These are phyloP conservation scores for Stenogyne calaminthoides DNA, from an alignment of 305 asterid genomes.

Conservation along the genomic window DNA sequence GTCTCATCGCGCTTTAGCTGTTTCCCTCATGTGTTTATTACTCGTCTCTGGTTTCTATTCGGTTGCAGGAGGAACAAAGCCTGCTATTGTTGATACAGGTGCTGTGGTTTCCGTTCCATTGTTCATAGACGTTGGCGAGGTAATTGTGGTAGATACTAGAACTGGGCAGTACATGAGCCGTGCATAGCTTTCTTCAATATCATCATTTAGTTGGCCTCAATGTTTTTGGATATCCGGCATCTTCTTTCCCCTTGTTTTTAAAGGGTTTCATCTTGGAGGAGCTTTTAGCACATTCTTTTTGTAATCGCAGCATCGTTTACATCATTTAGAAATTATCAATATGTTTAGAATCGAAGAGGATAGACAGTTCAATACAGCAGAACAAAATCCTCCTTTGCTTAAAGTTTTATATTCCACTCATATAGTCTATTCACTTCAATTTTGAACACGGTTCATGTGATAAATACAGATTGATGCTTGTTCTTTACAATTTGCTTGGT, in stretches of 20 bases:
- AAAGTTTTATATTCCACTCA: background rate
- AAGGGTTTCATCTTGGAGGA: constrained; percentile 2
- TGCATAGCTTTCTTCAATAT: constrained; percentile 45
- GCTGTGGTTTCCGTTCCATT: constrained; percentile 86
- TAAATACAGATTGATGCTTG: no score
- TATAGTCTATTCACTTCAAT: background rate
- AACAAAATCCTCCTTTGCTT: background rate
- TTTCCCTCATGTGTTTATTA: constrained; percentile 15
- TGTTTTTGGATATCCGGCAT: constrained; percentile 27
- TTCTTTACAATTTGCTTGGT: no score
- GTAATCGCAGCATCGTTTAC: constrained; percentile 13
- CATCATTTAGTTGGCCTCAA: constrained; percentile 21
- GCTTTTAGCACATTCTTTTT: background rate
- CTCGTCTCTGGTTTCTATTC: constrained; percentile 4
- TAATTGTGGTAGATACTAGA: constrained; percentile 80
- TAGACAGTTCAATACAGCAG: background rate
- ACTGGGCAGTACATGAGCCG: constrained; percentile 96
- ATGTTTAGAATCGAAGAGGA: background rate
- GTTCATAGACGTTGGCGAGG: constrained; percentile 66
- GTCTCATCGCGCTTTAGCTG: constrained; percentile 6
- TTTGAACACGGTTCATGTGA: background rate
- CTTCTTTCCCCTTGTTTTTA: constrained; percentile 20
- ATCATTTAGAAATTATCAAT: background rate
- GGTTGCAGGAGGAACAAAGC: constrained; percentile 87
- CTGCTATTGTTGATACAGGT: constrained; percentile 86